These are phyloP conservation scores for Clavispora carvajalis DNA, from an alignment of 805 yeast genomes.

Conservation along the genomic window DNA sequence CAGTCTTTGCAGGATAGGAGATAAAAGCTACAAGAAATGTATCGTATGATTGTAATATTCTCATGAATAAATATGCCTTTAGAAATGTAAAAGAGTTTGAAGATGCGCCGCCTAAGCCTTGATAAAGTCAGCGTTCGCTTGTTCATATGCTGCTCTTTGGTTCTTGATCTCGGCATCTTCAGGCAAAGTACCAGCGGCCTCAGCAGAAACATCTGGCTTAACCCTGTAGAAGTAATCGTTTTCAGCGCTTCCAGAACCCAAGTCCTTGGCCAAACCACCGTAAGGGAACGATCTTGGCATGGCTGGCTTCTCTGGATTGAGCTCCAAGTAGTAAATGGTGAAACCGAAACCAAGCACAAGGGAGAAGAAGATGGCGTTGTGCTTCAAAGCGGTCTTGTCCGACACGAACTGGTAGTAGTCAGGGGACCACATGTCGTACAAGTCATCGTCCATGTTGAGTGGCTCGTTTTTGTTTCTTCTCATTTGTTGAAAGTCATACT, in stretches of 20 bases:
- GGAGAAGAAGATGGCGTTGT: conserved; percentile 47
- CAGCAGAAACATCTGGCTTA: conserved; percentile 36
- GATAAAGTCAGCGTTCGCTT: conserved; percentile 35
- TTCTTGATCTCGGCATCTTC: conserved; percentile 23
- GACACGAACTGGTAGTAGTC: conserved; percentile 60
- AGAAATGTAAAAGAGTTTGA: not conserved
- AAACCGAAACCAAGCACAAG: conserved; percentile 41
- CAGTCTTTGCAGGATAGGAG: no score
- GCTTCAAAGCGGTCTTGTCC: conserved; percentile 56
- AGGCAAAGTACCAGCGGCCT: conserved; percentile 31
- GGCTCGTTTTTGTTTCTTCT: conserved; percentile 76
- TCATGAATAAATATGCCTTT: conserved; percentile 1
- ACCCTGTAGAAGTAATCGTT: conserved; percentile 34
- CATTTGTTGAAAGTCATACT: conserved; percentile 75
- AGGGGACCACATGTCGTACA: conserved; percentile 82
- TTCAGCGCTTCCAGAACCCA: conserved; percentile 51
- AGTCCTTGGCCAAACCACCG: conserved; percentile 68
- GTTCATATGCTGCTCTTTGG: conserved; percentile 28
- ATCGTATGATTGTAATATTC: not conserved
- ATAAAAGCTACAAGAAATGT: not conserved
- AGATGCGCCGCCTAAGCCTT: conserved; percentile 15
- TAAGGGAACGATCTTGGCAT: conserved; percentile 71
- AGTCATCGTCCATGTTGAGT: conserved; percentile 64
- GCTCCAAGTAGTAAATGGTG: conserved; percentile 39
- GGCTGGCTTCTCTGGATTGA: conserved; percentile 62